Evolutionary conservation across 2,329 filamentous ascomycete genomes (phyloP), one percentile per base, ranked within the genome.

Genomic region (Calonectria hawksworthii): DNA sequence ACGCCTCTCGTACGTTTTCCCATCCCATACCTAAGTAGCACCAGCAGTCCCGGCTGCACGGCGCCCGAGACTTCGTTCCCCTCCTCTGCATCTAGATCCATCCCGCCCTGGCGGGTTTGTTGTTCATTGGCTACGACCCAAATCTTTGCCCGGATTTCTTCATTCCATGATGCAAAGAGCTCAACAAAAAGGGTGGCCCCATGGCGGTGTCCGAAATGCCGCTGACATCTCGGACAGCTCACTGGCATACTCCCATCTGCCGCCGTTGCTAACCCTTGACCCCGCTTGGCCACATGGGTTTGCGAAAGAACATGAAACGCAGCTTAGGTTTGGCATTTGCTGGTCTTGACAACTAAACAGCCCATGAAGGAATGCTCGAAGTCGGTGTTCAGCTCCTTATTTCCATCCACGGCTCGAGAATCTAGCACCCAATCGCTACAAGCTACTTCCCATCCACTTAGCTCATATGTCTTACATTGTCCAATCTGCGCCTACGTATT

Each of bases 1-100:
- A 21, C 36, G 34, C 26, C 56, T 38, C 34, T 80, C 75, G 78
- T 80, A 80, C 77, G 79, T 80, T 78, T 75, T 47, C 30, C 51
- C 65, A 73, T 73, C 23, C 36, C 47, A 38, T 23, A 13, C 16
- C 64, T 52, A 38, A 28, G 34, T 61, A 38, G 66, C 56, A 63
- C 36, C 14, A 36, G 34, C 56, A 56, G 54, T 63, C 54, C 65
- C 56, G 30, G 47, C 56, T 51, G 56, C 65, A 34, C 18, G 38
- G 50, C 32, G 66, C 54, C 64, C 28, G 16, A 73, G 54, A 30
- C 66, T 56, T 65, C 34, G 26, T 59, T 59, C 66, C 41, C 59
- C 54, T 66, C 44, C 59, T 66, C 64, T 41, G 56, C 66, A 68
- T 50, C 50, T n/a, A 70, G 50, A 61, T 74, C 32, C 66, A 59